Percentiles rank a stretch among this genome's conserved stretches.
These are phyloP conservation scores for Wickerhamiella australiensis DNA, from an alignment of 805 yeast species.

Conservation along the genomic window DNA sequence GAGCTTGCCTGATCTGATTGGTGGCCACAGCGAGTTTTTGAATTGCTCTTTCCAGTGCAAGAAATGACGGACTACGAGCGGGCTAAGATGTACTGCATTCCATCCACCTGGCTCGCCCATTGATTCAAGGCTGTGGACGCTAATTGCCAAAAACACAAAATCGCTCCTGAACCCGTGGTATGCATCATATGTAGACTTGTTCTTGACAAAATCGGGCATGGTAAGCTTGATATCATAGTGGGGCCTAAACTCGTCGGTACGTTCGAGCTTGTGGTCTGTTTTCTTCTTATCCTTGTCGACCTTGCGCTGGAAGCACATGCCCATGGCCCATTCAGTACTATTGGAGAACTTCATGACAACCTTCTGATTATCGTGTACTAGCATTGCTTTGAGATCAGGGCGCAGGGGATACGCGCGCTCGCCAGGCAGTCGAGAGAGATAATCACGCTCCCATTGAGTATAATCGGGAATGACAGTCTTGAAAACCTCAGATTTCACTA, in stretches of 20 bases:
- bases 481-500: slow-evolving; percentile 49
- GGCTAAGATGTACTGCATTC: slow-evolving; percentile 69
- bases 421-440: slow-evolving; percentile 20
- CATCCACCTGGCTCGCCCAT: slow-evolving; percentile 29
- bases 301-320: slow-evolving; percentile 61
- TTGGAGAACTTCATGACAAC: slow-evolving; percentile 52
- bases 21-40: slow-evolving; percentile 64
- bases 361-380: slow-evolving; percentile 29
- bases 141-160: slow-evolving; percentile 60
- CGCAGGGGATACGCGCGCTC: slow-evolving; percentile 25
- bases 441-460: slow-evolving; percentile 33
- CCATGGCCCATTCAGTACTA: slow-evolving; percentile 64
- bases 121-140: slow-evolving; percentile 26
- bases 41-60: slow-evolving; percentile 79
- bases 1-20: slow-evolving; percentile 61
- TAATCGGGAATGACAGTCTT: slow-evolving; percentile 69
- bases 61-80: slow-evolving; percentile 54
- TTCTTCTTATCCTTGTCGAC: slow-evolving; percentile 28
- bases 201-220: slow-evolving; percentile 41
- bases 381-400: slow-evolving; percentile 21
- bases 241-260: slow-evolving; percentile 41
- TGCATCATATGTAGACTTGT: slow-evolving; percentile 53
- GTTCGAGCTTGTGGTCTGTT: slow-evolving; percentile 21
- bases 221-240: slow-evolving; percentile 54
- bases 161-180: slow-evolving; percentile 71